Evolutionary conservation across 164 flowering plant genomes (phyloP), one percentile per base, ranked within the genome.

Genomic region (Annona squamosa): DNA sequence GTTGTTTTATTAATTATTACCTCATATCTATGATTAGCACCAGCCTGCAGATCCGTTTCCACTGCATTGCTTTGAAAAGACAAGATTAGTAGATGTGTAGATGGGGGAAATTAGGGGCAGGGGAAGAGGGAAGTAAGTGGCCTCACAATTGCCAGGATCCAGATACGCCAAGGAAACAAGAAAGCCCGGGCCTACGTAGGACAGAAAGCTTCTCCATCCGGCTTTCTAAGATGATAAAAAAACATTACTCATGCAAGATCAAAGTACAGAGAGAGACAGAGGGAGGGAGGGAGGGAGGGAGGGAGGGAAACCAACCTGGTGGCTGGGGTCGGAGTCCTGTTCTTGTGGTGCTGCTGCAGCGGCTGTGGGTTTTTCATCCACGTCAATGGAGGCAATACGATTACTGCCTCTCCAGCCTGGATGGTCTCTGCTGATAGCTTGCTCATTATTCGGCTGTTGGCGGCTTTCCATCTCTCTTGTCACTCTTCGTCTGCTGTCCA

Each of bases 31-130:
- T 91, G 86, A 74, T 77, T 82, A 37, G 97, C 92, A 75, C 97
- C 97, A 1, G 97, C 90, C 77, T 88, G 97, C 63, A 91, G 70
- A 74, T 90, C 97, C 65, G 97, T 91, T 75, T 90, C 94, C 87
- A 91, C 97, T 91, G 88, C 46, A 19, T n/a, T 13, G 13, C 18
- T n/a, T 45, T 18, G 3, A n/a, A 37, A 64, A 13, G 12, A 63
- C 9, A 46, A 18, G n/a, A n/a, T 46, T n/a, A 18, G 1, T 70
- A 26, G 10, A 19, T 10, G 64, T 2, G 37, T 9, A 46, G 65
- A 63, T 42, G 37, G 46, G 6, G 63, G 43, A 65, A 41, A 17
- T 16, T n/a, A 71, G 73, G 61, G 46, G 17, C 9, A 67, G 43
- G 26, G 43, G 46, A 5, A 65, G 68, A 65, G 19, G n/a, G 70